phyloP scores from a whole-genome alignment of 148 eudicot species.

The Rhododendron ovatum region DNA sequence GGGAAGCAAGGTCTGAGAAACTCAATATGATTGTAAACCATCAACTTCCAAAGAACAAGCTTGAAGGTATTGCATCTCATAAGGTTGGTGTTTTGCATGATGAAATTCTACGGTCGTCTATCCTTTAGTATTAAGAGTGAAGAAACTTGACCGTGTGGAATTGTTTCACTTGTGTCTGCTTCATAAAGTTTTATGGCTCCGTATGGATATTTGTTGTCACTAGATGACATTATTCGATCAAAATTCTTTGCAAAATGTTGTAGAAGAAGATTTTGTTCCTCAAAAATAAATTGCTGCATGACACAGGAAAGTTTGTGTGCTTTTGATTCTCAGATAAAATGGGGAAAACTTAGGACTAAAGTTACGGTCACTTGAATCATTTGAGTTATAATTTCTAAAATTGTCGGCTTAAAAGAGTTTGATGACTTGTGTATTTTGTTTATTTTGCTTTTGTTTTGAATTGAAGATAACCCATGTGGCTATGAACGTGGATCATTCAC shows the following conservation, averaged over 20 bases:
- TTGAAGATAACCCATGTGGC: not conserved
- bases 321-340: not conserved
- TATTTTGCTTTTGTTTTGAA: not conserved
- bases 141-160: not conserved
- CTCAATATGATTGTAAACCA: not conserved
- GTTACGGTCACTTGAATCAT: not conserved
- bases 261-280: not conserved
- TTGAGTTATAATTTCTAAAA: not conserved
- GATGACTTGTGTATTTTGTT: not conserved
- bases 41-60: not conserved
- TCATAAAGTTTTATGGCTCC: not conserved
- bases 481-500: not conserved
- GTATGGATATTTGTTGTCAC: not conserved
- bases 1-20: conserved; percentile 1
- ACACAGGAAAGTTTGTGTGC: not conserved
- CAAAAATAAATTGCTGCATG: not conserved
- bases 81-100: conserved; percentile 1
- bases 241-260: not conserved
- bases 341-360: not conserved
- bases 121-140: not conserved
- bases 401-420: not conserved
- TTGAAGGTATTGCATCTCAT: not conserved
- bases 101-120: not conserved
- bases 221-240: not conserved
- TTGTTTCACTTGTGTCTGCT: not conserved